A percentile compares a stretch with the other conserved stretches of the same genome.
Evolutionary conservation across 345 rosid species (phyloP).

Genomic region (Sonneratia caseolaris): DNA sequence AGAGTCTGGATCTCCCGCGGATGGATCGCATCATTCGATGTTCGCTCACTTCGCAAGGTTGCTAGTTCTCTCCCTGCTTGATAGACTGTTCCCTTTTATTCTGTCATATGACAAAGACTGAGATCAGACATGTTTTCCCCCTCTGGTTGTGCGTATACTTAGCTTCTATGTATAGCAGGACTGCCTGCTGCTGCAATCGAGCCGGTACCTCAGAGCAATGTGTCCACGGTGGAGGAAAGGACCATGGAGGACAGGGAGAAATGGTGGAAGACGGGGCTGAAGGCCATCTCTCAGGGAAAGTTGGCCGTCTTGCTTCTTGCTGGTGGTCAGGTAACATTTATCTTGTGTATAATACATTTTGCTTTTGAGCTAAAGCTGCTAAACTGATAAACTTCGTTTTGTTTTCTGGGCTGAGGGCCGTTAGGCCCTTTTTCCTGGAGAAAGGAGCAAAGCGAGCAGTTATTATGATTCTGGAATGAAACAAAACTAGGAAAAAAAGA

Average conservation of each 20-base stretch:
- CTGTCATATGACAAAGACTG: background rate
- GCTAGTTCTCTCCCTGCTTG: background rate
- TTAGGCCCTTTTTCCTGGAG: too few relatives aligned
- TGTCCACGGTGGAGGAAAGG: constrained; percentile 75
- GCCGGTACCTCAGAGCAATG: constrained; percentile 74
- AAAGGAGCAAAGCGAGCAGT: background rate
- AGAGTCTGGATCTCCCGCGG: constrained; percentile 7
- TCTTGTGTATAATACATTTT: background rate
- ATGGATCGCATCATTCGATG: constrained; percentile 3
- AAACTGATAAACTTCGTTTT: too few relatives aligned
- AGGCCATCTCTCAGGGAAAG: constrained; percentile 75
- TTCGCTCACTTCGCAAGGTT: constrained; percentile 7
- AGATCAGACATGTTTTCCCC: background rate
- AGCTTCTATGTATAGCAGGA: constrained; percentile 20
- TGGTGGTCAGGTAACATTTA: constrained; percentile 53
- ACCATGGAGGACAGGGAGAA: constrained; percentile 65
- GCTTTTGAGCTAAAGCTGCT: too few relatives aligned
- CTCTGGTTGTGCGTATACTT: background rate
- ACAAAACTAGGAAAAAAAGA: background rate
- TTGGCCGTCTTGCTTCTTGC: constrained; percentile 86
- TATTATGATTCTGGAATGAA: background rate
- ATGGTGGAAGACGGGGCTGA: constrained; percentile 96
- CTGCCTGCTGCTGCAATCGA: constrained; percentile 78
- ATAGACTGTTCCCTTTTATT: background rate
- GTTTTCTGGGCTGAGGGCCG: too few relatives aligned